These are phyloP conservation scores for Paramecium primaurelia DNA, from an alignment of 73 alveolate genomes.

Conservation along the genomic window DNA sequence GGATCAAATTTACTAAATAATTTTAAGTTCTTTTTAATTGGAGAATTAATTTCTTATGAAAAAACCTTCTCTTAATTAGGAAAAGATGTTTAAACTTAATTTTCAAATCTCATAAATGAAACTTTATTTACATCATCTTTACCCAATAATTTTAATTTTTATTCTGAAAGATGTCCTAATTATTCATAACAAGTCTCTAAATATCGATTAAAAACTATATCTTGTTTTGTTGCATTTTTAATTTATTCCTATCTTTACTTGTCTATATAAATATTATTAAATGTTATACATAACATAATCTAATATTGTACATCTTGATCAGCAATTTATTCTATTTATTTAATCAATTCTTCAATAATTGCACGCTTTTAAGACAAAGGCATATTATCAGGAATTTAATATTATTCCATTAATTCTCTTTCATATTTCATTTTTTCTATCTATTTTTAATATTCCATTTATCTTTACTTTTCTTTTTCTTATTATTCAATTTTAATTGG, in stretches of 20 bases:
- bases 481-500: not conserved
- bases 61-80: not conserved
- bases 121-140: not conserved
- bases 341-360: not conserved
- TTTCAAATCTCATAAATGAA: not conserved
- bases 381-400: not conserved
- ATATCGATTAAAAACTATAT: not conserved
- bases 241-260: slow-evolving; percentile 5
- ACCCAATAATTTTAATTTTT: not conserved
- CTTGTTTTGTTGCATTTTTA: not conserved
- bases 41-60: not conserved
- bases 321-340: not conserved
- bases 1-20: not conserved
- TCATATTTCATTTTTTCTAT: not conserved
- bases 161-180: not conserved
- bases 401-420: slow-evolving; percentile 18
- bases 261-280: not conserved
- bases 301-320: slow-evolving; percentile 26
- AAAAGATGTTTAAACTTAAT: not conserved
- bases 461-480: not conserved
- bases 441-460: not conserved
- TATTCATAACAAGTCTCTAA: not conserved
- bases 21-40: not conserved
- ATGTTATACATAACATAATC: not conserved
- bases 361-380: not conserved